phyloP scores from a whole-genome alignment of 768 basidiomycete species.

The Trametes meyenii region DNA sequence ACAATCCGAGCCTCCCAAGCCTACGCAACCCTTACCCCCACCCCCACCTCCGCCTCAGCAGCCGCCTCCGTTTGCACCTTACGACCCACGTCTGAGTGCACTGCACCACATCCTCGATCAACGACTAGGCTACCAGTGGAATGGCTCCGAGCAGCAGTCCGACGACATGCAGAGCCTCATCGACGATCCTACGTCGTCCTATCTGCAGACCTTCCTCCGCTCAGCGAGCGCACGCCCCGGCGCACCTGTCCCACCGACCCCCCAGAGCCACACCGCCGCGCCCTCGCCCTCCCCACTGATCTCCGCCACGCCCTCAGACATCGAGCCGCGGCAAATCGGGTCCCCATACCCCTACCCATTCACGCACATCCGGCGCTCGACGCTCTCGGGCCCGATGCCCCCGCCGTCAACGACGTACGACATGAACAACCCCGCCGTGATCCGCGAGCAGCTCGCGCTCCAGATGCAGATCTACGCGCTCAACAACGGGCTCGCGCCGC shows the following conservation, averaged over 20 bases:
- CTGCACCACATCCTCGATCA: conserved; percentile 19
- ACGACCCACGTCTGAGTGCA: conserved; percentile 20
- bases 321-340: conserved; percentile 45
- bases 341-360: conserved; percentile 84
- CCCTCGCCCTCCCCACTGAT: conserved; percentile 72
- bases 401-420: conserved; percentile 40
- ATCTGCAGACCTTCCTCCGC: conserved; percentile 60
- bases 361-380: conserved; percentile 65
- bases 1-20: conserved; percentile 6
- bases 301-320: conserved; percentile 48
- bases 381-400: conserved; percentile 40
- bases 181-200: conserved; percentile 61
- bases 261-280: conserved; percentile 72
- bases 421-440: conserved; percentile 48
- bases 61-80: conserved; percentile 2
- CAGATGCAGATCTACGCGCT: conserved; percentile 83
- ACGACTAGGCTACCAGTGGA: conserved; percentile 24
- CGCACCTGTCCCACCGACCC: conserved; percentile 80
- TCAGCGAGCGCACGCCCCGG: conserved; percentile 58
- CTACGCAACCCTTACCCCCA: background rate
- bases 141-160: conserved; percentile 39
- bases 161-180: conserved; percentile 63
- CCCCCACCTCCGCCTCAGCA: background rate
- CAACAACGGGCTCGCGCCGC: conserved; percentile 60
- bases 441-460: conserved; percentile 70